Base-by-base conservation (phyloP, 345 rosid species). In the Diplotaxis tenuifolia region DNA sequence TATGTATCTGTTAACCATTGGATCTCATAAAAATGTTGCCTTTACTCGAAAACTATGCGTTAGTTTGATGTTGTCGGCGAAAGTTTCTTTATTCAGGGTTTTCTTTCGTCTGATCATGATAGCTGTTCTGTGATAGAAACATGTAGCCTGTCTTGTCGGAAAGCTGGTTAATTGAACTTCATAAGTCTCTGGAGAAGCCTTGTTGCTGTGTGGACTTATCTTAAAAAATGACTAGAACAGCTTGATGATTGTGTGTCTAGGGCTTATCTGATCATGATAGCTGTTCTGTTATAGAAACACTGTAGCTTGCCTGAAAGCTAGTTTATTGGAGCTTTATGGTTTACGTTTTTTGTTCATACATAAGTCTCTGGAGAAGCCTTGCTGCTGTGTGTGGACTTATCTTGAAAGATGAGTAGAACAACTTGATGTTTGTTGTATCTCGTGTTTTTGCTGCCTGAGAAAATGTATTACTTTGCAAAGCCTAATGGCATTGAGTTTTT, bases 1-100 rank as follows among this genome's bases (percentile, higher is more conserved):
- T 89, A 83, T 11, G 28, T 58, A 45, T 57, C 34, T 0, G 19
- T 20, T 47, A 56, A 31, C 14, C 67, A 56, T 73, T 32, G 58
- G 50, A 56, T 42, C 76, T 28, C 5, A 42, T 42, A 45, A 54
- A 31, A 53, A 1, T 67, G 29, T 21, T 42, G 14, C 18, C 18
- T 42, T 42, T 42, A 42, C 18, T 42, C 18, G 49, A 42, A 42
- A 42, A 40, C 49, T 42, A 42, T n/a, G 18, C 31, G 14, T 12
- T 40, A 9, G 47, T 40, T n/a, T 40, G 47, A 14, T 40, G 5
- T 15, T 47, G 53, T 47, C 53, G 53, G 53, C 53, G 53, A 3
- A 47, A 47, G 53, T 47, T 47, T 0, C 10, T 16, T 47, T 3
- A 15, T 47, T 15, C 15, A 9, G 15, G 58, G 10, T 3, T 42